Conservation (phyloP, 208 protist genomes). For the Acanthamoeba culbertsoni region DNA sequence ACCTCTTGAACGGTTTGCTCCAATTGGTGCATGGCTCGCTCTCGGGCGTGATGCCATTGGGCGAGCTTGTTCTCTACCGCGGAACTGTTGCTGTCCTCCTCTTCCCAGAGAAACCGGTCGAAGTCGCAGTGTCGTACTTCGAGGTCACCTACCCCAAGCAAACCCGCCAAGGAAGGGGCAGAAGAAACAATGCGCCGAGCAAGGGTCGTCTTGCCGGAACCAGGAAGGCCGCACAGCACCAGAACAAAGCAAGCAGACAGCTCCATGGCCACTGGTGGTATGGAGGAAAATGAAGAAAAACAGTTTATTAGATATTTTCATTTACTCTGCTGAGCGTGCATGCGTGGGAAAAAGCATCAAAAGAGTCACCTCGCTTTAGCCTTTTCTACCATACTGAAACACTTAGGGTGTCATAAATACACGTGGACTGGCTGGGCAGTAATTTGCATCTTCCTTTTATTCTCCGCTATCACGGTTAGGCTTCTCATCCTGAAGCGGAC, state of each 20-base stretch:
- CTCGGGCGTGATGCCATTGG: neutral
- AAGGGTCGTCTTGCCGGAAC: constrained; percentile 25
- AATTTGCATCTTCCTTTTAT: neutral
- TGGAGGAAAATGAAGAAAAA: no score
- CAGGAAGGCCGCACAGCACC: constrained; percentile 11
- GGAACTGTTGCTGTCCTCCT: no score
- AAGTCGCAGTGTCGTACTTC: no score
- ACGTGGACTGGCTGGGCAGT: constrained; percentile 1
- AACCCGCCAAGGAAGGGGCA: neutral
- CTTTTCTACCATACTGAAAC: no score
- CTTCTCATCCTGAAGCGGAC: neutral
- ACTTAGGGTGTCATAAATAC: neutral
- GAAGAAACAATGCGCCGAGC: neutral
- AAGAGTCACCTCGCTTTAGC: no score
- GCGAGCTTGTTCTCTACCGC: no score
- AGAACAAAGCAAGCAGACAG: neutral
- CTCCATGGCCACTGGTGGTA: no score
- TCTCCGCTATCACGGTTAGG: neutral
- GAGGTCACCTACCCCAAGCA: no score
- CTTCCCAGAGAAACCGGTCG: no score
- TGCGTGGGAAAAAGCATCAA: no score
- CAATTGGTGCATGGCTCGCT: neutral
- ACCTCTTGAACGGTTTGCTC: neutral
- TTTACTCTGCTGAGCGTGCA: no score
- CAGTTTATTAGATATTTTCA: no score